Evolutionary conservation across 192 early-diverging fungal genomes (phyloP).

Genomic region (Rhizophagus sp.): DNA sequence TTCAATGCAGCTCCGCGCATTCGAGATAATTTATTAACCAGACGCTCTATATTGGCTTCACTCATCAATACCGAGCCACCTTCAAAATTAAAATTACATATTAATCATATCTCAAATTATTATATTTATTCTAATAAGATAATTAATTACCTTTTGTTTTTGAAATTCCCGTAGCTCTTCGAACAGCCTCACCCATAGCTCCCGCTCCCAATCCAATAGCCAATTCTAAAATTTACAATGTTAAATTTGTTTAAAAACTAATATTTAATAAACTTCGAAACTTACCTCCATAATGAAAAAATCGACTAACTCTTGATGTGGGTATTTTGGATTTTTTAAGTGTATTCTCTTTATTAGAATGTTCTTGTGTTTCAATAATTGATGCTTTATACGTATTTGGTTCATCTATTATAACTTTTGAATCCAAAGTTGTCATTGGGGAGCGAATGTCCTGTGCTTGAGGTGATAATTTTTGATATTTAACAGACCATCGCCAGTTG

Average conservation of each 20-base stretch:
- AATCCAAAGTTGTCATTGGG: neutral
- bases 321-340: slow-evolving; percentile 69
- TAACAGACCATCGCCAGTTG: slow-evolving; percentile 22
- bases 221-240: slow-evolving; percentile 40
- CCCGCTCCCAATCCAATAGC: slow-evolving; percentile 74
- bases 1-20: slow-evolving; percentile 98
- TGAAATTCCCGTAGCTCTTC: slow-evolving; percentile 58
- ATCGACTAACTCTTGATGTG: slow-evolving; percentile 68
- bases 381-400: neutral
- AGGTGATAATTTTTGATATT: neutral
- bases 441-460: neutral
- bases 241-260: neutral
- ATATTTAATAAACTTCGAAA: neutral
- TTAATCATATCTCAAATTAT: neutral
- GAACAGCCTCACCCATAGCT: slow-evolving; percentile 65
- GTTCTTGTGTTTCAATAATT: neutral
- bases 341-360: neutral
- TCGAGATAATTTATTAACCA: slow-evolving; percentile 80
- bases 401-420: neutral
- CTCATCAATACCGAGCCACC: slow-evolving; percentile 64
- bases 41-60: slow-evolving; percentile 78
- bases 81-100: slow-evolving; percentile 31
- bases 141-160: slow-evolving; percentile 17
- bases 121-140: neutral
- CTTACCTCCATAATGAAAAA: slow-evolving; percentile 80